Conservation (phyloP, 2,329 filamentous ascomycete genomes). For the Monosporascus sp. region DNA sequence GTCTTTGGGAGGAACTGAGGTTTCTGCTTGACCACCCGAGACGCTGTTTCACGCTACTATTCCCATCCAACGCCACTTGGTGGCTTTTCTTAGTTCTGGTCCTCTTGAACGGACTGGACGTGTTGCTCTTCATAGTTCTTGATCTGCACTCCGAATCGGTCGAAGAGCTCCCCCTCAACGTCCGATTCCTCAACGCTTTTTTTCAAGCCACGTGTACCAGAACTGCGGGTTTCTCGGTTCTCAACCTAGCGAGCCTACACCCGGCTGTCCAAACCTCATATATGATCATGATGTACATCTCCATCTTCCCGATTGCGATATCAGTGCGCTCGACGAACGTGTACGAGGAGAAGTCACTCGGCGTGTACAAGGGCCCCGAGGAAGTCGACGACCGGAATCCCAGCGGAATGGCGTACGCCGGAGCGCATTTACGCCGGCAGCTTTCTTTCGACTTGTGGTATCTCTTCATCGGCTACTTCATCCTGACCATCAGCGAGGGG, state of each 20-base stretch:
- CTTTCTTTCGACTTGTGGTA: conserved; percentile 98
- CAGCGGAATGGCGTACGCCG: conserved; percentile 74
- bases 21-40: conserved; percentile 93
- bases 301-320: conserved; percentile 93
- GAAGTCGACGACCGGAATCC: conserved; percentile 46
- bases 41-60: conserved; percentile 91
- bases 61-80: conserved; percentile 87
- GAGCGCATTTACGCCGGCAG: conserved; percentile 85
- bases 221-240: conserved; percentile 82
- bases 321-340: conserved; percentile 92
- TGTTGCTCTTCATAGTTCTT: conserved; percentile 87
- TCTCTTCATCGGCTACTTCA: conserved; percentile 87
- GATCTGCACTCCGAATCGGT: conserved; percentile 74
- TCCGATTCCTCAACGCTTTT: conserved; percentile 76
- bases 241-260: conserved; percentile 73
- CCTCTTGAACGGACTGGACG: conserved; percentile 73
- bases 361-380: conserved; percentile 58
- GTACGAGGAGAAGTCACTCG: conserved; percentile 85
- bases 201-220: conserved; percentile 88
- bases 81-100: conserved; percentile 88
- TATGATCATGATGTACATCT: conserved; percentile 99
- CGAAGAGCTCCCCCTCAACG: conserved; percentile 61
- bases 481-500: conserved; percentile 87
- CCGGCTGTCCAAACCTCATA: conserved; percentile 92
- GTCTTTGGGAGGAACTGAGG: conserved; percentile 80